Conservation (phyloP, 805 yeast genomes). For the Metschnikowia shivogae region DNA sequence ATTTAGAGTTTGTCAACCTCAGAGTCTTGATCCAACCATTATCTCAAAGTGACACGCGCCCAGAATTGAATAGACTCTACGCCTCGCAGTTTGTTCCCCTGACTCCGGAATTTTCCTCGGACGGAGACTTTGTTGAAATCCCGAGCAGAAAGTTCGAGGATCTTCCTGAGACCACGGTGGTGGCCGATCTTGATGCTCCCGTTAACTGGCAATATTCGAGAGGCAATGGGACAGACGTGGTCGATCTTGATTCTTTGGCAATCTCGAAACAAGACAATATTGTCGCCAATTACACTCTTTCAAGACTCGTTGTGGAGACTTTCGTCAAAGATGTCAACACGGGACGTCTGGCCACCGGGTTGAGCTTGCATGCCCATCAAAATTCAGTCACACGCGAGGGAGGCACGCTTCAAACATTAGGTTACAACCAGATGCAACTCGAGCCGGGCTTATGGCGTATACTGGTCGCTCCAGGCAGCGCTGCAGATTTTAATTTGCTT, state of each 20-base stretch:
- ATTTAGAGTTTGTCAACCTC: slow-evolving; percentile 48
- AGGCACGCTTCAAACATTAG: slow-evolving; percentile 70
- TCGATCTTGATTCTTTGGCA: slow-evolving; percentile 62
- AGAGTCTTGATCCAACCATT: slow-evolving; percentile 59
- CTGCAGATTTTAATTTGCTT: slow-evolving; percentile 21
- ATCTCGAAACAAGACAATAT: slow-evolving; percentile 29
- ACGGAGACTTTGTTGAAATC: slow-evolving; percentile 16
- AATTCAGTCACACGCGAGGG: slow-evolving; percentile 45
- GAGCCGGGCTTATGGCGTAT: slow-evolving; percentile 68
- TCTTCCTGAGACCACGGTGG: slow-evolving; percentile 2
- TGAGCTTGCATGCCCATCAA: slow-evolving; percentile 40
- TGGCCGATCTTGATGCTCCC: slow-evolving; percentile 53
- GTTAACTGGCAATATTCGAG: slow-evolving; percentile 64
- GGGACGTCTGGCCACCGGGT: slow-evolving; percentile 45
- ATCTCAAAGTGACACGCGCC: slow-evolving; percentile 28
- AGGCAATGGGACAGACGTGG: slow-evolving; percentile 32
- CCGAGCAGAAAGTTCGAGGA: slow-evolving; percentile 30
- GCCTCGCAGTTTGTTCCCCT: slow-evolving; percentile 39
- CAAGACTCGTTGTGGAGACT: slow-evolving; percentile 65
- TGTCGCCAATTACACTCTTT: slow-evolving; percentile 42
- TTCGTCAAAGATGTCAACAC: slow-evolving; percentile 46
- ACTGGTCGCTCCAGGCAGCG: slow-evolving; percentile 38
- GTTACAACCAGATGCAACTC: slow-evolving; percentile 76
- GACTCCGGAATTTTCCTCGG: slow-evolving; percentile 25
- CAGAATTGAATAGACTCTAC: slow-evolving; percentile 58